A percentile compares a stretch with the other conserved stretches of the same genome.
phyloP scores from a whole-genome alignment of 2,329 filamentous ascomycete genomes.

The Pseudogymnoascus sp. region DNA sequence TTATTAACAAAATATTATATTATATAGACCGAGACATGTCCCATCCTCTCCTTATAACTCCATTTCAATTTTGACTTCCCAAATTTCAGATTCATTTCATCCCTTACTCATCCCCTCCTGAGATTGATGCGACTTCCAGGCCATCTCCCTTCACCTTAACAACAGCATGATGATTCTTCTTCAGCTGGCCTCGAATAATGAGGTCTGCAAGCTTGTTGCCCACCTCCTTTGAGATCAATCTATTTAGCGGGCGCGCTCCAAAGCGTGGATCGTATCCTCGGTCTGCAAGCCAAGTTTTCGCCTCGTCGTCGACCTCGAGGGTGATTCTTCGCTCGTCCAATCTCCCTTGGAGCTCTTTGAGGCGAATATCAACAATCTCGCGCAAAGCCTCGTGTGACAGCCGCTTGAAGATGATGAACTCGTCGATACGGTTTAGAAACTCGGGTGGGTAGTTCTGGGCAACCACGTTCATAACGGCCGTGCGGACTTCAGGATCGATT shows the following conservation, averaged over 20 bases:
- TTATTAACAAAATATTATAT: neutral
- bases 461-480: constrained; percentile 84
- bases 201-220: constrained; percentile 82
- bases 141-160: constrained; percentile 36
- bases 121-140: neutral
- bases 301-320: constrained; percentile 61
- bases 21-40: neutral
- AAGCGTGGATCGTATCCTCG: constrained; percentile 87
- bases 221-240: constrained; percentile 84
- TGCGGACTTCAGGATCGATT: constrained; percentile 65
- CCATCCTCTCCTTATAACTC: neutral
- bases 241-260: constrained; percentile 83
- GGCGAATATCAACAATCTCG: constrained; percentile 88
- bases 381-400: constrained; percentile 70
- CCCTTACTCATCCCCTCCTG: neutral
- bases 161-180: constrained; percentile 64
- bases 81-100: neutral
- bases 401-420: constrained; percentile 93
- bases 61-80: neutral
- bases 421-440: constrained; percentile 93
- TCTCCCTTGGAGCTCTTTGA: constrained; percentile 74
- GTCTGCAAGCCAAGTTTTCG: constrained; percentile 81
- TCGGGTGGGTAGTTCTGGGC: constrained; percentile 71
- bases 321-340: constrained; percentile 80
- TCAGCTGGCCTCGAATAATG: constrained; percentile 81